phyloP scores from a whole-genome alignment of 306 rosid species.

The Trichosanthes cucumerina region DNA sequence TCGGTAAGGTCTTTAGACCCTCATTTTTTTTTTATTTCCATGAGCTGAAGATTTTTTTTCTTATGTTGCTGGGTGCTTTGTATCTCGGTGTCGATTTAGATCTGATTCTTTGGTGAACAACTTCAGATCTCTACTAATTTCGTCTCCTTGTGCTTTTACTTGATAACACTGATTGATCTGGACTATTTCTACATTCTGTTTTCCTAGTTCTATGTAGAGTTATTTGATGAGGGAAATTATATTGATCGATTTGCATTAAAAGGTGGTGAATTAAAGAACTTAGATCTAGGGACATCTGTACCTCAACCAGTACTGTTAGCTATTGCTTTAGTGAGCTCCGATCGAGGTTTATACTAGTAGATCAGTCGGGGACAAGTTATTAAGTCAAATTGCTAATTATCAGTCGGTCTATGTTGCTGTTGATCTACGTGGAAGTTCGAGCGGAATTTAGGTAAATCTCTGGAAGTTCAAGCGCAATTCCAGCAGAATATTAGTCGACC shows the following conservation, averaged over 20 bases:
- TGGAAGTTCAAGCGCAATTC: neutral
- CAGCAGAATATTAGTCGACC: neutral
- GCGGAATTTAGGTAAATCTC: neutral
- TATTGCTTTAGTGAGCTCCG: neutral
- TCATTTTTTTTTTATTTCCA: neutral
- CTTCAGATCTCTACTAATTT: slow-evolving; percentile 5
- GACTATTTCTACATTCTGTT: neutral
- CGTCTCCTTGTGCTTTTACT: neutral
- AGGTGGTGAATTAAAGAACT: neutral
- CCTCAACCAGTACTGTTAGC: neutral
- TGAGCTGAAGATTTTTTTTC: neutral
- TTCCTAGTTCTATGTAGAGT: neutral
- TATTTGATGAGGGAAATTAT: slow-evolving; percentile 6
- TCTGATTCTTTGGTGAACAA: slow-evolving; percentile 4
- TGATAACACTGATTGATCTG: neutral
- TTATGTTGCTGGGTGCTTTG: slow-evolving; percentile 6
- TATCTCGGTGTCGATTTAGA: slow-evolving; percentile 4
- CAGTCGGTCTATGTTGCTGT: neutral
- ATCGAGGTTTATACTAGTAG: neutral
- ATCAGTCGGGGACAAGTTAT: neutral
- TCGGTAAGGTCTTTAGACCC: slow-evolving; percentile 53
- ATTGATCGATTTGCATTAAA: neutral
- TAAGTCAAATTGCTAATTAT: neutral
- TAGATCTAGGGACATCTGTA: slow-evolving; percentile 3
- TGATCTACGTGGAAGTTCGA: neutral